Conservation (phyloP, 768 basidiomycete genomes). For the Mycena vitilis region DNA sequence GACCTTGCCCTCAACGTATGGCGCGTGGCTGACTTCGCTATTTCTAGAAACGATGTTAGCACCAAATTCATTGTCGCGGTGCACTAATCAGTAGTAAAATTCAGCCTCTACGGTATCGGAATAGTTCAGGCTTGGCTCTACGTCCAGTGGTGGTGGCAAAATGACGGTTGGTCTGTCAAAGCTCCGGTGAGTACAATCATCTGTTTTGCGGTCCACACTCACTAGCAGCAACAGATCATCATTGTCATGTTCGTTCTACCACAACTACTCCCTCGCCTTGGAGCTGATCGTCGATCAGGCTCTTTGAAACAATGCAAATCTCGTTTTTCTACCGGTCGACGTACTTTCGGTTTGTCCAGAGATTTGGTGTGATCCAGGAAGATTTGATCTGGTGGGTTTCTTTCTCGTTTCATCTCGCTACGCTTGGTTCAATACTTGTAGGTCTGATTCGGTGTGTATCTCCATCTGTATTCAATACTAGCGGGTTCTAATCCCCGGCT, state of each 20-base stretch:
- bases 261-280: background rate
- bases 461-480: background rate
- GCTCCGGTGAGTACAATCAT: background rate
- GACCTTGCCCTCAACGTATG: constrained; percentile 21
- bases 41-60: constrained; percentile 28
- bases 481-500: background rate
- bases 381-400: constrained; percentile 28
- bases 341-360: constrained; percentile 16
- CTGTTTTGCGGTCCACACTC: background rate
- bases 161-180: no score
- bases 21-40: constrained; percentile 23
- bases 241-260: constrained; percentile 11
- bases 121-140: constrained; percentile 14
- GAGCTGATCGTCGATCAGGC: background rate
- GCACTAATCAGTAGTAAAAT: background rate
- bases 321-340: constrained; percentile 21
- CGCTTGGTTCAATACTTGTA: background rate
- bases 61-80: background rate
- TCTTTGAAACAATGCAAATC: constrained; percentile 27
- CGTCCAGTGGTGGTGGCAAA: constrained; percentile 20
- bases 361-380: background rate
- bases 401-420: background rate
- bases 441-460: constrained; percentile 28
- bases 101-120: constrained; percentile 28
- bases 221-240: constrained; percentile 5